Base-by-base conservation (phyloP, 192 early-diverging fungal genomes). In the Paraglomus brasilianum region DNA sequence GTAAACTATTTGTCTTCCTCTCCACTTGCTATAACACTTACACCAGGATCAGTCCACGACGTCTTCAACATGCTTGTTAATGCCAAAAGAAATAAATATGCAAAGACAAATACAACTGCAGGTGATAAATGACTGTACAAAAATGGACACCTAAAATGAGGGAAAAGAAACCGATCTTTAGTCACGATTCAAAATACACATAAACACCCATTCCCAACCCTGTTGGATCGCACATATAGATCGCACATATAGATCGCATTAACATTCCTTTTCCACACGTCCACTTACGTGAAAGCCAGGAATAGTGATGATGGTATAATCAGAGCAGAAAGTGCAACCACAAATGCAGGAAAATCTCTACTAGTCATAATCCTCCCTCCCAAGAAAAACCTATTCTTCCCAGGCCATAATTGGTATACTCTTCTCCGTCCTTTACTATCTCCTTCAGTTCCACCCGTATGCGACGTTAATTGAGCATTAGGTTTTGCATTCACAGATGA, bases 31-130 rank as follows among this genome's bases (percentile, higher is more conserved):
- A 40, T 45, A 30, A 40, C 38, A 30, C 62, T 71, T 75, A 83
- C 81, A 13, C 90, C 90, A 7, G 90, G 90, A 71, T 92, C 90
- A 9, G 86, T 85, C 80, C 88, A 89, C 30, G 90, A 89, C 43
- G 90, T 78, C 78, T 83, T 89, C 47, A 90, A 65, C 90, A 92
- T 92, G 3, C 86, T 87, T 2, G 82, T 77, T 13, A 87, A 69
- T 7, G 86, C 72, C 47, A 90, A 72, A 1, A 86, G 76, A 19
- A 87, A 80, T 48, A 90, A 44, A 51, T 92, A 92, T 2, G 76
- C 79, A 71, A 90, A 90, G 17, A 92, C 68, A 75, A 90, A 85
- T 13, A 88, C 87, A 3, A 82, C 66, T 19, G 81, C 86, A 15
- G 86, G 86, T 71, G 77, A 76, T 19, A 90, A 43, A 49, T 86